Base-by-base conservation (phyloP, 441 rosid genomes). In the Populus tomentosa region DNA sequence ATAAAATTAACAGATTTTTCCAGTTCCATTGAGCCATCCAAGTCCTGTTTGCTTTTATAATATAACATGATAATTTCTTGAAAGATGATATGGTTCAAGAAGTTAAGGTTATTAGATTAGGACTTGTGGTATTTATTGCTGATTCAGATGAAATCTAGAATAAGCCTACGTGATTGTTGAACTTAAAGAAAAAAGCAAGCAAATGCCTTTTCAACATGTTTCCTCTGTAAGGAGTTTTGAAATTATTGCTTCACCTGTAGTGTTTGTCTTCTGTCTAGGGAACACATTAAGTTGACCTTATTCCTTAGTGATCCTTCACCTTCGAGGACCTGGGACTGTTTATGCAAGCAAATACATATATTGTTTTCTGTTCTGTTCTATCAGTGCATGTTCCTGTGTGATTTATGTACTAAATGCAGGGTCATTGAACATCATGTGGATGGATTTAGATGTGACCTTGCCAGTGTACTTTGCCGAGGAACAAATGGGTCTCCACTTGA, bases 391-490 rank as follows among this genome's bases (percentile, higher is more conserved):
- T 6, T 32, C 33, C 16, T 64, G 2, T 20, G 21, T 5, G 14
- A 6, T 65, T 24, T 73, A 32, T 18, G 77, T 71, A 26, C 59
- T 56, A 50, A 79, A 80, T 23, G 64, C 83, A 95, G 97, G 98
- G 94, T 89, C 71, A 83, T 80, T 35, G 95, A 93, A 69, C 93
- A 95, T 85, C 98, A 92, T 59, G 90, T 95, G 79, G 99, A 95
- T 84, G 99, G 99, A 78, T 95, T 95, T 77, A 87, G 99, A 66
- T 95, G 93, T 85, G 98, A 95, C 88, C 97, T 95, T 63, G 92
- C 97, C 40, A 94, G 98, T 84, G 95, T 88, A 70, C 94, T 94
- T 80, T 95, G 99, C 82, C 97, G 98, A 82, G 97, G 91, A 83
- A 87, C 87, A 42, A 97, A 92, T 89, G 99, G 99, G 81, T 88